Conservation (phyloP, 2,329 filamentous ascomycete species). For the Monilinia laxa region DNA sequence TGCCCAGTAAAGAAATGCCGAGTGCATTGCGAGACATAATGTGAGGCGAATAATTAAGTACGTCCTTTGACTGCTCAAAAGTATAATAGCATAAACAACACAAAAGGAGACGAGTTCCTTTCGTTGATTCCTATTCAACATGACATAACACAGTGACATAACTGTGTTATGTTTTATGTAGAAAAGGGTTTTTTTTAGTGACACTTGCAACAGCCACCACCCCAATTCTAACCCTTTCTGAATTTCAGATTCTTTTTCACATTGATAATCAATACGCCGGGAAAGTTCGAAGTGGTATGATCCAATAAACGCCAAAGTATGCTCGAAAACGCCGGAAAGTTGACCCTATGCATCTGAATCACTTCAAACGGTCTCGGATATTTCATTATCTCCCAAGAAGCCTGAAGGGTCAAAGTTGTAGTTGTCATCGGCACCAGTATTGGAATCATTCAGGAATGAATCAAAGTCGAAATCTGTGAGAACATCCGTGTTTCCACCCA, state of each 20-base stretch:
- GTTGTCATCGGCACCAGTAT: constrained; percentile 46
- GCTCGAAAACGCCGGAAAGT: constrained; percentile 40
- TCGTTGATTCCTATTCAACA: constrained; percentile 16
- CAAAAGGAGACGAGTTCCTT: background rate
- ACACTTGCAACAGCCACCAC: constrained; percentile 19
- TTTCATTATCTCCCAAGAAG: constrained; percentile 59
- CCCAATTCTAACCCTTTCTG: constrained; percentile 23
- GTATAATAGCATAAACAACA: constrained; percentile 19
- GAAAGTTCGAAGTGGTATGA: constrained; percentile 37
- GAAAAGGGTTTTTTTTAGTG: constrained; percentile 13
- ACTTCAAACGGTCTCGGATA: constrained; percentile 52
- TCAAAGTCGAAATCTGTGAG: constrained; percentile 68
- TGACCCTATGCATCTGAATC: constrained; percentile 26
- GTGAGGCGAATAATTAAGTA: constrained; percentile 18
- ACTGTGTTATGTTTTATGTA: constrained; percentile 16
- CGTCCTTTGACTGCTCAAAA: constrained; percentile 16
- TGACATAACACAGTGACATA: constrained; percentile 5
- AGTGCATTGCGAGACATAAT: constrained; percentile 7
- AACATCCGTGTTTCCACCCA: constrained; percentile 53
- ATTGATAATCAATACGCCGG: constrained; percentile 35
- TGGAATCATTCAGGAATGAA: constrained; percentile 59
- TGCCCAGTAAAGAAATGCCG: background rate
- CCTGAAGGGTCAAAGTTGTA: constrained; percentile 56
- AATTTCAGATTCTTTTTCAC: constrained; percentile 32
- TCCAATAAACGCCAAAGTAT: constrained; percentile 41